phyloP scores from a whole-genome alignment of 129 eudicot species.

The Apium graveolens region DNA sequence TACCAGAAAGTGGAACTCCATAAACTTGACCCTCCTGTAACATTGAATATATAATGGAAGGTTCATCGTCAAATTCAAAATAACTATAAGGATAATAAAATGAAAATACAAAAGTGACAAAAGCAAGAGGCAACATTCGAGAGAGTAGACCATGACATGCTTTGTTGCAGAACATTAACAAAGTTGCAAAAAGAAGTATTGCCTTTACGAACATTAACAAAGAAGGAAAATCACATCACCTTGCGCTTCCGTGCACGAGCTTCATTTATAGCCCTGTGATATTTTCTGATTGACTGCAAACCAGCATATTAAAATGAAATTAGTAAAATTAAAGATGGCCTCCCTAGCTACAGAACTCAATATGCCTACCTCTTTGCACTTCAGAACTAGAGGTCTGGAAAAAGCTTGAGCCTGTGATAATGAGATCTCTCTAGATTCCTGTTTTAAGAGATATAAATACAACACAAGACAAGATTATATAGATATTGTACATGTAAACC shows the following conservation, averaged over 20 bases:
- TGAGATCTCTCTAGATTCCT: constrained; percentile 95
- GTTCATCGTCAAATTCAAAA: constrained; percentile 1
- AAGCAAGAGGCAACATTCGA: background rate
- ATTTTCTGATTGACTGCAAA: constrained; percentile 82
- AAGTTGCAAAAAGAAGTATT: background rate
- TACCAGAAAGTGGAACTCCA: constrained; percentile 91
- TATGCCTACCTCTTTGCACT: constrained; percentile 70
- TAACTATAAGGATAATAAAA: background rate
- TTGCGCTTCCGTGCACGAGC: constrained; percentile 95
- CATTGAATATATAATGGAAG: constrained; percentile 12
- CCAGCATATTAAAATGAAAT: constrained; percentile 11
- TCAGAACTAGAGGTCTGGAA: constrained; percentile 51
- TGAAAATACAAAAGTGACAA: background rate
- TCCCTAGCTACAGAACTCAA: constrained; percentile 6
- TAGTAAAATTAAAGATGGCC: constrained; percentile 3
- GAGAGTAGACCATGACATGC: background rate
- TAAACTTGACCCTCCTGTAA: constrained; percentile 97
- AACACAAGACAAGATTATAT: background rate
- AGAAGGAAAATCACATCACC: constrained; percentile 37
- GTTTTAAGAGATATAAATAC: constrained; percentile 15
- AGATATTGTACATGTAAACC: background rate
- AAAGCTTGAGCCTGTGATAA: constrained; percentile 65
- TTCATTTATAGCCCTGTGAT: constrained; percentile 93
- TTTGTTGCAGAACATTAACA: background rate
- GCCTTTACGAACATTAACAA: background rate